Conservation (phyloP, 768 basidiomycete species). For the Trametes maxima region DNA sequence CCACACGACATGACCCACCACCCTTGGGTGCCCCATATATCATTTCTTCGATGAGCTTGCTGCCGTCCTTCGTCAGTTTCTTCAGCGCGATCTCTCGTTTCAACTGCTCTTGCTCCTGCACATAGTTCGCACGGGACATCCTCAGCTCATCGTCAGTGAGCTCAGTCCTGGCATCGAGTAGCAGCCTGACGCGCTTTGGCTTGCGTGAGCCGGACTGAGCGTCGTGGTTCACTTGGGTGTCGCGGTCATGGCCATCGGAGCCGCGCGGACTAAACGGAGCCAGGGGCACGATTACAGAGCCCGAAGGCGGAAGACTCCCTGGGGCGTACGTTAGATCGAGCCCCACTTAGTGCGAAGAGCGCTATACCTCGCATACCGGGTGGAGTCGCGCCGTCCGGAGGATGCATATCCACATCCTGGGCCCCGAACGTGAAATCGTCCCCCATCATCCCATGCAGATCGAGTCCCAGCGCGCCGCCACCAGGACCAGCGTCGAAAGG, state of each 20-base stretch:
- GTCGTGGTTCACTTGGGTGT: not conserved
- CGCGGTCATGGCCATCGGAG: conserved; percentile 5
- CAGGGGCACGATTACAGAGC: conserved; percentile 28
- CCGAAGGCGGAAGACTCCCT: conserved; percentile 18
- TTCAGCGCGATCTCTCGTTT: conserved; percentile 54
- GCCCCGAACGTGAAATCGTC: conserved; percentile 21
- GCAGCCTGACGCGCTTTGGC: conserved; percentile 52
- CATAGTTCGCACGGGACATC: conserved; percentile 67
- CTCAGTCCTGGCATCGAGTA: conserved; percentile 76
- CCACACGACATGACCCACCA: conserved; percentile 47
- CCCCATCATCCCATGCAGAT: not conserved
- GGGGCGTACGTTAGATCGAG: conserved; percentile 22
- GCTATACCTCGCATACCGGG: conserved; percentile 1
- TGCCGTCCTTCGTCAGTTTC: conserved; percentile 56
- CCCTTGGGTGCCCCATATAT: conserved; percentile 67
- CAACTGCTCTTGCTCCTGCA: conserved; percentile 59
- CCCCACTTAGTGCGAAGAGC: conserved; percentile 9
- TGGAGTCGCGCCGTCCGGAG: conserved; percentile 30
- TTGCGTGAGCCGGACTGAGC: conserved; percentile 35
- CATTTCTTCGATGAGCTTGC: conserved; percentile 58
- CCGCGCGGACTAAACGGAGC: conserved; percentile 26
- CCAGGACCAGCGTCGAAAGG: not conserved
- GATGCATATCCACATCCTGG: conserved; percentile 16
- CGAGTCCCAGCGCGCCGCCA: not conserved
- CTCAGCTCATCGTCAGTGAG: conserved; percentile 82